Conservation (phyloP, 108 stramenopile genomes). For the Conticribra weissflogii region DNA sequence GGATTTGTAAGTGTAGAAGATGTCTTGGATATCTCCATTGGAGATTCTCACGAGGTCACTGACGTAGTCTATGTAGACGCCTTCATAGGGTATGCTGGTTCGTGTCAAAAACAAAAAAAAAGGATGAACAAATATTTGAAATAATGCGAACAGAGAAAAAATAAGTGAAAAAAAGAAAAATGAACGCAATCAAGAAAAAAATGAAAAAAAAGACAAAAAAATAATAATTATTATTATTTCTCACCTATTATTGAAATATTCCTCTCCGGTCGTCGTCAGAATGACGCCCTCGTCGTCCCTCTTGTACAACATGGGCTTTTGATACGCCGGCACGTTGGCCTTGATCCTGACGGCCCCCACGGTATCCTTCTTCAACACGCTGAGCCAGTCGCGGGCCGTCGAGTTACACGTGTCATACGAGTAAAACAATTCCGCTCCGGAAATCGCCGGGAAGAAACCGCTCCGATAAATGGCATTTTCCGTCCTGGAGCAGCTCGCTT, state of each 20-base stretch:
- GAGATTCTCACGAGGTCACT: neutral
- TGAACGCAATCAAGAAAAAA: neutral
- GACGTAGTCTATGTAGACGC: neutral
- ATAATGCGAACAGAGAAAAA: neutral
- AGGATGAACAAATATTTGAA: neutral
- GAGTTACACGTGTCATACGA: neutral
- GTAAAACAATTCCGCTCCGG: neutral
- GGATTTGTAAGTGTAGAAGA: neutral
- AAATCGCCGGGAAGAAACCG: no score
- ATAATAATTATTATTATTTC: neutral
- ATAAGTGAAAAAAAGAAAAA: neutral
- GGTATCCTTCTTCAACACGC: neutral
- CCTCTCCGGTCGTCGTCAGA: neutral
- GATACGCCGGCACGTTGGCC: neutral
- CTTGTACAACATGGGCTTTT: neutral
- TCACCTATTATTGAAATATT: neutral
- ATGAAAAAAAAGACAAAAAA: neutral
- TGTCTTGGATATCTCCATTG: neutral
- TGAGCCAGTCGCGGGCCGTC: neutral
- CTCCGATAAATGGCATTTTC: no score
- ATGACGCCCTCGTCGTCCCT: neutral
- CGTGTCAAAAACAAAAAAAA: neutral
- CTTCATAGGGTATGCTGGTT: neutral
- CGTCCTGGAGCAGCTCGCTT: neutral
- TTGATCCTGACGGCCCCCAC: neutral